Conservation (phyloP, 768 basidiomycete genomes). For the Boletus insuetus region DNA sequence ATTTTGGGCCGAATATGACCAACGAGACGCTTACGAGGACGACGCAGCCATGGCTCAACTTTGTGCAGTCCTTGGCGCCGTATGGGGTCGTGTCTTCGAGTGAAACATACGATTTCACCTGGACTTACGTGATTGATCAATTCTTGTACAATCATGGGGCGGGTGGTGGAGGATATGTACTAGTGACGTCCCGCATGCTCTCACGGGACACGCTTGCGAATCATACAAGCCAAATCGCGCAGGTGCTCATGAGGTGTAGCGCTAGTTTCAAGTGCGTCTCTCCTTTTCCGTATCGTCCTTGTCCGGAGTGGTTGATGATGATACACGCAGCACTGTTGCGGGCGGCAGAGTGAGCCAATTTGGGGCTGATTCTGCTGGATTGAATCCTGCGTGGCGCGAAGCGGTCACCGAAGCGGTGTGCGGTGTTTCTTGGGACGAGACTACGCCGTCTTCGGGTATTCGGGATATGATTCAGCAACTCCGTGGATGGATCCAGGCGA, state of each 20-base stretch:
- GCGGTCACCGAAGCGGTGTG: constrained; percentile 23
- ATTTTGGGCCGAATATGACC: constrained; percentile 37
- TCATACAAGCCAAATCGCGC: constrained; percentile 23
- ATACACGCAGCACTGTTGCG: constrained; percentile 35
- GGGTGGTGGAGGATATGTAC: constrained; percentile 21
- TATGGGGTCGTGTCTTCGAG: constrained; percentile 4
- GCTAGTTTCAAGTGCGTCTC: constrained; percentile 5
- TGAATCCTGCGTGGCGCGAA: constrained; percentile 49
- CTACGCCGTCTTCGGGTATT: constrained; percentile 13
- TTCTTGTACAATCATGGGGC: neutral
- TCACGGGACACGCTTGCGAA: constrained; percentile 27
- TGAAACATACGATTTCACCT: neutral
- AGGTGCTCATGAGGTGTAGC: constrained; percentile 10
- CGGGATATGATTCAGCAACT: constrained; percentile 5
- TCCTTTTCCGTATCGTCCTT: no score
- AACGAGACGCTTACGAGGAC: constrained; percentile 34
- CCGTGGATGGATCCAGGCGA: constrained; percentile 1
- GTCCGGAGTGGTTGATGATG: constrained; percentile 4
- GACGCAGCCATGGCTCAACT: constrained; percentile 33
- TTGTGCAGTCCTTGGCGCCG: constrained; percentile 10
- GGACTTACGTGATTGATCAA: constrained; percentile 1
- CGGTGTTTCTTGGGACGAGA: constrained; percentile 20
- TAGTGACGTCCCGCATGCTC: constrained; percentile 30
- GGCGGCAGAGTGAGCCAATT: constrained; percentile 42
- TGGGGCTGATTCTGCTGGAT: constrained; percentile 37